A percentile compares a stretch with the other conserved stretches of the same genome.
Evolutionary conservation across 805 yeast species (phyloP).

Genomic region (Saccharomyces mikatae): DNA sequence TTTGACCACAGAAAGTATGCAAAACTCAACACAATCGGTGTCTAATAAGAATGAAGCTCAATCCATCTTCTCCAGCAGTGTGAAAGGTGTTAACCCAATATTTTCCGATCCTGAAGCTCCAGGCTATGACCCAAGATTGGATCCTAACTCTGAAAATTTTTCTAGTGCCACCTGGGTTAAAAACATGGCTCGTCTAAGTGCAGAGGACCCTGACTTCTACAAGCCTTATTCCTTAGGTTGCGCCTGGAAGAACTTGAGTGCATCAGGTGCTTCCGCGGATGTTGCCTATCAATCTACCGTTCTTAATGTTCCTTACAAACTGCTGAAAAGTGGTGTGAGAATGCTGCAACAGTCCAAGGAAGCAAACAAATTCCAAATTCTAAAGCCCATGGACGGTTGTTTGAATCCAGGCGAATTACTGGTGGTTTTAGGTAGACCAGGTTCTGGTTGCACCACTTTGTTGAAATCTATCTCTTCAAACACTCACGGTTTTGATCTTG

Average conservation of each 20-base stretch:
- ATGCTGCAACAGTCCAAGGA: slow-evolving; percentile 28
- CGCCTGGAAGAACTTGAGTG: slow-evolving; percentile 50
- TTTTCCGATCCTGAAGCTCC: slow-evolving; percentile 7
- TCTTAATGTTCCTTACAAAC: slow-evolving; percentile 34
- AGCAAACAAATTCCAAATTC: slow-evolving; percentile 34
- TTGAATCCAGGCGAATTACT: slow-evolving; percentile 56
- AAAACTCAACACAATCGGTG: neutral
- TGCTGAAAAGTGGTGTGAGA: slow-evolving; percentile 11
- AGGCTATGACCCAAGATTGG: slow-evolving; percentile 39
- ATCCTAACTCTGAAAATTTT: slow-evolving; percentile 53
- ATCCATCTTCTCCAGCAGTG: slow-evolving; percentile 5
- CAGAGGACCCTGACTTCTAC: slow-evolving; percentile 52
- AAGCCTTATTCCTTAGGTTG: slow-evolving; percentile 51
- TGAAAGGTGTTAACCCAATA: slow-evolving; percentile 17
- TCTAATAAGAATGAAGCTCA: neutral
- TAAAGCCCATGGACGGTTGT: slow-evolving; percentile 52
- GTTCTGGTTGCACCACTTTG: slow-evolving; percentile 66
- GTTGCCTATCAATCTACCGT: slow-evolving; percentile 62
- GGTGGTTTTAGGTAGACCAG: slow-evolving; percentile 59
- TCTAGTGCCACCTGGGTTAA: slow-evolving; percentile 55
- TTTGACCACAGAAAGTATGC: neutral
- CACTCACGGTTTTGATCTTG: slow-evolving; percentile 29
- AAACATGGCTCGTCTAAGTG: slow-evolving; percentile 44
- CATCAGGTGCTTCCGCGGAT: slow-evolving; percentile 51
- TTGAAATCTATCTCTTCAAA: slow-evolving; percentile 53